These are phyloP conservation scores for Aechmea fasciata DNA, from an alignment of 176 grass and related monocot genomes.

Conservation along the genomic window DNA sequence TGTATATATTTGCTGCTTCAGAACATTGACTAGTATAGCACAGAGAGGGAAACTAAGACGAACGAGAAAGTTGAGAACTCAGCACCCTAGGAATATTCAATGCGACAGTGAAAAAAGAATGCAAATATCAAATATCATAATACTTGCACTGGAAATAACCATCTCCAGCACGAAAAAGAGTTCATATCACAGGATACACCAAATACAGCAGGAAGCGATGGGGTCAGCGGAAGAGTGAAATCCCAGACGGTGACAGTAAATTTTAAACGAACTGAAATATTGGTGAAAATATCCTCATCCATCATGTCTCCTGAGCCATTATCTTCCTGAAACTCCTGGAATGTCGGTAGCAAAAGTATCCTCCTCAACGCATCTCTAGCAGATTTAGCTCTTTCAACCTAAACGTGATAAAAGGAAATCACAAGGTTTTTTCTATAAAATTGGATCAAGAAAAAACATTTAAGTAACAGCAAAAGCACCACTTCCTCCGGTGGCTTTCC, in stretches of 20 bases:
- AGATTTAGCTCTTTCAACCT: slow-evolving; percentile 58
- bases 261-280: slow-evolving; percentile 68
- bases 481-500: slow-evolving; percentile 64
- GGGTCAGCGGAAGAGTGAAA: slow-evolving; percentile 88
- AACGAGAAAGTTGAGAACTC: background rate
- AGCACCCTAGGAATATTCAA: background rate
- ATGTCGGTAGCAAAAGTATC: slow-evolving; percentile 46
- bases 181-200: slow-evolving; percentile 63
- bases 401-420: slow-evolving; percentile 17
- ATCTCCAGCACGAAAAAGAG: background rate
- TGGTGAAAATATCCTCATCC: slow-evolving; percentile 87
- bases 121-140: background rate
- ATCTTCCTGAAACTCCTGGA: slow-evolving; percentile 56
- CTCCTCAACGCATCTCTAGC: slow-evolving; percentile 51
- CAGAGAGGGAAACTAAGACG: too few species aligned
- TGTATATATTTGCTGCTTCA: too few species aligned
- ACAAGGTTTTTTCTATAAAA: too few species aligned
- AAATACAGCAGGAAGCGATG: slow-evolving; percentile 97
- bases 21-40: too few species aligned
- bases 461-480: slow-evolving; percentile 38
- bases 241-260: slow-evolving; percentile 91
- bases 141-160: background rate
- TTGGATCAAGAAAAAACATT: too few species aligned
- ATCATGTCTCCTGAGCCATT: slow-evolving; percentile 69
- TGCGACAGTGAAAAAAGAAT: background rate